Percentiles rank a stretch among this genome's conserved stretches.
Conservation (phyloP, 139 green algal species). For the Closterium sp. region DNA sequence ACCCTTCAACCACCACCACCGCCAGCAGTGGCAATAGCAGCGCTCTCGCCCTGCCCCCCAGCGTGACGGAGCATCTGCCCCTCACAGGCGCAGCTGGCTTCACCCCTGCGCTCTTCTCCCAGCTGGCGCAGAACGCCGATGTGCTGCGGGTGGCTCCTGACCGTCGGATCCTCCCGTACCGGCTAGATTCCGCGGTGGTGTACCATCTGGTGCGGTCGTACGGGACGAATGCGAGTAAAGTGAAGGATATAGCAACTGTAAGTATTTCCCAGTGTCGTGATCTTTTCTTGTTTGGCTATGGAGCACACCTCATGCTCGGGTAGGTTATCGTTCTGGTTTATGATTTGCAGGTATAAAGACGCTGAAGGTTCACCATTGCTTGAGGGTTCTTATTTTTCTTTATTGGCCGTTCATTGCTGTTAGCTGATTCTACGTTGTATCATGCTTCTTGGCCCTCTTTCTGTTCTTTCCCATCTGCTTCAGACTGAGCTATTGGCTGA, state of each 20-base stretch:
- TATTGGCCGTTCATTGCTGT: no score
- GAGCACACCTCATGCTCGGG: background rate
- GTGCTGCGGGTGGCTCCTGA: background rate
- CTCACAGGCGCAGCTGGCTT: constrained; percentile 76
- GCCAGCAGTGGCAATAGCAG: background rate
- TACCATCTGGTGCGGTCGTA: constrained; percentile 70
- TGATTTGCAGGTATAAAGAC: background rate
- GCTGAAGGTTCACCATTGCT: no score
- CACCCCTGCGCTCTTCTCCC: constrained; percentile 68
- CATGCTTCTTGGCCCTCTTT: no score
- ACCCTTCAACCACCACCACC: background rate
- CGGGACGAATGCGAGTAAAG: constrained; percentile 71
- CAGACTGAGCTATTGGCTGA: constrained; percentile 36
- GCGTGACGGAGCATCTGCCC: constrained; percentile 66
- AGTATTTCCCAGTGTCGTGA: constrained; percentile 5
- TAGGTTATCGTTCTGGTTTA: background rate
- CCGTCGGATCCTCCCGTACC: background rate
- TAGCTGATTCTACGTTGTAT: no score
- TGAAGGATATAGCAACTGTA: constrained; percentile 75
- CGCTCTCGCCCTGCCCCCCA: constrained; percentile 47
- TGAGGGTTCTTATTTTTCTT: no score
- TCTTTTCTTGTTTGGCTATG: background rate
- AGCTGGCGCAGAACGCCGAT: constrained; percentile 68
- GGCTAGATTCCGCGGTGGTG: constrained; percentile 41
- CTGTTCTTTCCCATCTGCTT: background rate